Base-by-base conservation (phyloP, 2,329 filamentous ascomycete species). In the Trichophaea hybrida region DNA sequence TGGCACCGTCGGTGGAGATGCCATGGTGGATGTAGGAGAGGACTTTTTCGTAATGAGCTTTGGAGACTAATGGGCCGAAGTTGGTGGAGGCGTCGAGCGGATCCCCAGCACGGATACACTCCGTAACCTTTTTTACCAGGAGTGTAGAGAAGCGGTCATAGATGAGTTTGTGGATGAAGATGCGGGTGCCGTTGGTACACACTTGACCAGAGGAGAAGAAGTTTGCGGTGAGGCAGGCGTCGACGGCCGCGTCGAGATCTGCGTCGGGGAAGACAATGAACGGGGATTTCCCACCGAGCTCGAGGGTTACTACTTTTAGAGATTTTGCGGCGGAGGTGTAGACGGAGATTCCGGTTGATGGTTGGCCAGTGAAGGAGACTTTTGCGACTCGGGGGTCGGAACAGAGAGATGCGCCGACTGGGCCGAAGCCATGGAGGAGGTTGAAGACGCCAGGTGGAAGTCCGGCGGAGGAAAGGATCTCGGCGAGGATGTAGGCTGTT, bases 131-230 rank as follows among this genome's bases (percentile, higher is more conserved):
- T 62, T 84, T 78, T 1, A 89, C 69, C 1, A 94, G 74, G 0
- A 75, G 74, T 67, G 77, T 75, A 71, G 94, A 87, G 65, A 94
- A 90, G 0, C 75, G 75, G 12, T 73, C 59, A 70, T 89, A 82
- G 71, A 88, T 77, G 40, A 73, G 70, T 37, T 77, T 74, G 0
- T 85, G 88, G 2, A 95, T 78, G 70, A 94, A 94, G 37, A 94
- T 88, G 8, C 89, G 79, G 1, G 89, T 94, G 54, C 89, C 89
- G 71, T 94, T 94, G 55, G 89, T 94, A 78, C 89, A 95, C 55
- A 94, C 88, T 73, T 95, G 89, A 34, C 89, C 89, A 0, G 86
- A 86, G 66, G 85, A 89, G 77, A 86, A 94, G 75, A 94, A 94
- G 73, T 94, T 94, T 68, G 88, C 89, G 77, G 94, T 88, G 85